Evolutionary conservation across 2,329 filamentous ascomycete genomes (phyloP).

Genomic region (Sclerotinia glacialis): DNA sequence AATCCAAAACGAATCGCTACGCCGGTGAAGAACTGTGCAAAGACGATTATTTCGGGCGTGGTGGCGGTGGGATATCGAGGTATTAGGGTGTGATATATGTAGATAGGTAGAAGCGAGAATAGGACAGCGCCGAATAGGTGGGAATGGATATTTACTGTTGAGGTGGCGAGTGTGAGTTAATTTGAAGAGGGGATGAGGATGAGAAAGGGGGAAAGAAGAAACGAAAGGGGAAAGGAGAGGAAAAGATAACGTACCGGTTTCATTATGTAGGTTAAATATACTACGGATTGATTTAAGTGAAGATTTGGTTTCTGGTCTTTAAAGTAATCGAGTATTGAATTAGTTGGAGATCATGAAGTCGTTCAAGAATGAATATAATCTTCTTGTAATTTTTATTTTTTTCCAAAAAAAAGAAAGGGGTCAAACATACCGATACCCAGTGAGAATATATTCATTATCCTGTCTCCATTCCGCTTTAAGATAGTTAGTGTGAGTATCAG

Average conservation of each 20-base stretch:
- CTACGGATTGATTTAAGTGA: neutral
- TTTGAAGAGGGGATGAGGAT: neutral
- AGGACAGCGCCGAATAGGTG: slow-evolving; percentile 46
- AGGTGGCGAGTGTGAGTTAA: neutral
- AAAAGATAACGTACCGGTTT: neutral
- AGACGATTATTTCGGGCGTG: slow-evolving; percentile 40
- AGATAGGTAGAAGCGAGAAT: slow-evolving; percentile 37
- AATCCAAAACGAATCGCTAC: slow-evolving; percentile 42
- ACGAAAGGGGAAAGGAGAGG: too few relatives aligned
- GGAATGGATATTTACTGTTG: slow-evolving; percentile 40
- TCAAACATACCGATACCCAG: neutral
- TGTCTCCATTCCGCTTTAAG: slow-evolving; percentile 1
- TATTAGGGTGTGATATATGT: slow-evolving; percentile 35
- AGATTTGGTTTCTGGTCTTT: slow-evolving; percentile 4
- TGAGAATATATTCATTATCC: neutral
- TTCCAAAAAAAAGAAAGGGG: neutral
- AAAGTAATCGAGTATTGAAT: neutral
- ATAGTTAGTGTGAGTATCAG: neutral
- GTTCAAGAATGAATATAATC: neutral
- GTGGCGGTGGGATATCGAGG: slow-evolving; percentile 39
- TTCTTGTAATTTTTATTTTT: too few relatives aligned
- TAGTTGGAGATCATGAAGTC: neutral
- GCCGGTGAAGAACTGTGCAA: slow-evolving; percentile 43
- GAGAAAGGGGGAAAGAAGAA: too few relatives aligned
- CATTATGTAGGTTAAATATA: slow-evolving; percentile 6